phyloP scores from a whole-genome alignment of 208 protist species.

The Acanthamoeba sp. region DNA sequence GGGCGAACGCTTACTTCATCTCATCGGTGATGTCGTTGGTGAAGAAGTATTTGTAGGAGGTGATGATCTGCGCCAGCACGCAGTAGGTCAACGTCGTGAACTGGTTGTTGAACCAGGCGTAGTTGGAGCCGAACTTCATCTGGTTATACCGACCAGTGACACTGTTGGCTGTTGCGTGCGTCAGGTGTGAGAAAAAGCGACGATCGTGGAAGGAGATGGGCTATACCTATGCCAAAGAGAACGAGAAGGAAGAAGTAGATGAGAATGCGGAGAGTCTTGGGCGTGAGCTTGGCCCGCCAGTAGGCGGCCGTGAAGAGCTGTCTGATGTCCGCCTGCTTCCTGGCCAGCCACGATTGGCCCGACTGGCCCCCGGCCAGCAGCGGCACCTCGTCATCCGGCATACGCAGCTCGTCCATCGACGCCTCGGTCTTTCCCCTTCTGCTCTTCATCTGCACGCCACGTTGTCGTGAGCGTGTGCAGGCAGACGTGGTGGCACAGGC shows the following conservation, averaged over 20 bases:
- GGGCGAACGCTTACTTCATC: slow-evolving; percentile 6
- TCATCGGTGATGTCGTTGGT: slow-evolving; percentile 64
- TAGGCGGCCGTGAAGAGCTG: not conserved
- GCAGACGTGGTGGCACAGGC: too few relatives aligned
- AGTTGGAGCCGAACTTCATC: slow-evolving; percentile 36
- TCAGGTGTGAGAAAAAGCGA: not conserved
- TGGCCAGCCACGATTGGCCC: not conserved
- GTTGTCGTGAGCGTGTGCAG: too few relatives aligned
- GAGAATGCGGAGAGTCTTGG: slow-evolving; percentile 52
- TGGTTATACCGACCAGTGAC: slow-evolving; percentile 55
- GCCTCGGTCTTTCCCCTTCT: slow-evolving; percentile 4
- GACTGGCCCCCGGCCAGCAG: not conserved
- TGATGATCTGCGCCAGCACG: slow-evolving; percentile 47
- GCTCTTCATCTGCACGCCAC: slow-evolving; percentile 19
- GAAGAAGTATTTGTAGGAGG: slow-evolving; percentile 68
- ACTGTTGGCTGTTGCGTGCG: not conserved
- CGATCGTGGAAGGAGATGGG: not conserved
- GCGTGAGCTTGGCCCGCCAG: slow-evolving; percentile 61
- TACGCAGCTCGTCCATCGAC: slow-evolving; percentile 26
- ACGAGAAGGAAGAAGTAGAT: slow-evolving; percentile 62
- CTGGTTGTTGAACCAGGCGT: slow-evolving; percentile 67
- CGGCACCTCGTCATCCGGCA: not conserved
- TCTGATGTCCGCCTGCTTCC: not conserved
- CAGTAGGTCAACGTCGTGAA: slow-evolving; percentile 38
- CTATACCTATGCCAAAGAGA: slow-evolving; percentile 39